Base-by-base conservation (phyloP, 495 filamentous ascomycete genomes). In the Lindgomyces ingoldianus region DNA sequence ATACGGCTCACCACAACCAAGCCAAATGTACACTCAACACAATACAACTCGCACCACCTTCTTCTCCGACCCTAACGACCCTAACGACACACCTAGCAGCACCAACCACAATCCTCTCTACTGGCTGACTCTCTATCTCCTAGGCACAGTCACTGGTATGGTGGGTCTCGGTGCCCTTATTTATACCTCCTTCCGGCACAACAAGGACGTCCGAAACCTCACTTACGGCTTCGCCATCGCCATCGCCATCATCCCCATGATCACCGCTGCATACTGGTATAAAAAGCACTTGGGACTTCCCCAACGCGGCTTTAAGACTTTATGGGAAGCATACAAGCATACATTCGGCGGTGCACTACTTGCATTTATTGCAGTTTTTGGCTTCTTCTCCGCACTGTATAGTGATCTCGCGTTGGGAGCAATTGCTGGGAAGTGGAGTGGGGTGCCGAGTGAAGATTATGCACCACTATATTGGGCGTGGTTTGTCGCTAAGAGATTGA, bases 401-500 rank as follows among this genome's bases (percentile, higher is more conserved):
- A 56, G 60, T 39, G 60, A 63, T 36, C 25, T 63, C 0, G 52
- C 56, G 33, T 39, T 63, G 2, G 60, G 36, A 11, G 52, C 50
- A 6, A 63, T 63, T 16, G 60, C 60, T 22, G 6, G 45, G 22
- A 63, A 56, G 8, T 63, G 60, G 60, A 36, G 48, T 1, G 60
- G 60, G 22, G 39, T 47, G 9, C 60, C 60, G 33, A 57, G 60
- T 21, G 21, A 63, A 22, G 60, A 57, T 8, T 42, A 56, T 46
- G 33, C 33, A 30, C 19, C 49, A 6, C 27, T 63, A 1, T 63
- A 63, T 63, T 63, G 60, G 60, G 25, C 60, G 1, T 63, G 60
- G 60, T 63, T 63, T 48, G 51, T 44, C 21, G 60, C 60, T 39
- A 63, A 63, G 60, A 55, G 60, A 42, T 12, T 63, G 6, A 22